These are phyloP conservation scores for Fonsecaea pedrosoi DNA, from an alignment of 2,329 filamentous ascomycete species.

Conservation along the genomic window DNA sequence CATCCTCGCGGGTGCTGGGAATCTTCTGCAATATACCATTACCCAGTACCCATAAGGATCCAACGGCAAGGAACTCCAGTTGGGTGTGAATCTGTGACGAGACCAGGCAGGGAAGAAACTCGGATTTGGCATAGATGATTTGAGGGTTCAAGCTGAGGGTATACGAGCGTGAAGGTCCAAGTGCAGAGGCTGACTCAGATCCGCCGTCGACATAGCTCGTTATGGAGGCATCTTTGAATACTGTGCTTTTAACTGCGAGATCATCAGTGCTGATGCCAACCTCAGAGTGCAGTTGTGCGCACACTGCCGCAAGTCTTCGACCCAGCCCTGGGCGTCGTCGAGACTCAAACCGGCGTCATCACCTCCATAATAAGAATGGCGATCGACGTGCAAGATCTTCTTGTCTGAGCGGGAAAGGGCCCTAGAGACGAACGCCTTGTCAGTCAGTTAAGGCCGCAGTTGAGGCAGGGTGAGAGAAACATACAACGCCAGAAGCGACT, in stretches of 20 bases:
- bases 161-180: slow-evolving; percentile 75
- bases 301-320: slow-evolving; percentile 54
- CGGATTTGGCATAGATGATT: slow-evolving; percentile 82
- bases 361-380: slow-evolving; percentile 86
- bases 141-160: slow-evolving; percentile 84
- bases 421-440: slow-evolving; percentile 65
- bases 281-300: slow-evolving; percentile 1
- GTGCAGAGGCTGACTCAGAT: slow-evolving; percentile 43
- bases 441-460: slow-evolving; percentile 72
- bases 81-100: slow-evolving; percentile 87
- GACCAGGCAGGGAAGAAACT: slow-evolving; percentile 79
- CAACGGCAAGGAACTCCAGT: slow-evolving; percentile 91
- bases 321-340: slow-evolving; percentile 81
- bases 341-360: slow-evolving; percentile 84
- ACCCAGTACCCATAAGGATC: slow-evolving; percentile 82
- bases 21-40: slow-evolving; percentile 67
- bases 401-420: slow-evolving; percentile 90
- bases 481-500: slow-evolving; percentile 81
- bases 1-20: slow-evolving; percentile 87
- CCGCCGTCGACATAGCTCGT: slow-evolving; percentile 43
- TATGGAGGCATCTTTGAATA: slow-evolving; percentile 48
- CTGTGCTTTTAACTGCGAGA: slow-evolving; percentile 41
- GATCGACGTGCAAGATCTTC: slow-evolving; percentile 88
- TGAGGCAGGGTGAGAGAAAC: slow-evolving; percentile 41
- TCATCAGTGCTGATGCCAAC: neutral